These are phyloP conservation scores for Aspergillus conjunctus DNA, from an alignment of 495 filamentous ascomycete genomes.

Conservation along the genomic window DNA sequence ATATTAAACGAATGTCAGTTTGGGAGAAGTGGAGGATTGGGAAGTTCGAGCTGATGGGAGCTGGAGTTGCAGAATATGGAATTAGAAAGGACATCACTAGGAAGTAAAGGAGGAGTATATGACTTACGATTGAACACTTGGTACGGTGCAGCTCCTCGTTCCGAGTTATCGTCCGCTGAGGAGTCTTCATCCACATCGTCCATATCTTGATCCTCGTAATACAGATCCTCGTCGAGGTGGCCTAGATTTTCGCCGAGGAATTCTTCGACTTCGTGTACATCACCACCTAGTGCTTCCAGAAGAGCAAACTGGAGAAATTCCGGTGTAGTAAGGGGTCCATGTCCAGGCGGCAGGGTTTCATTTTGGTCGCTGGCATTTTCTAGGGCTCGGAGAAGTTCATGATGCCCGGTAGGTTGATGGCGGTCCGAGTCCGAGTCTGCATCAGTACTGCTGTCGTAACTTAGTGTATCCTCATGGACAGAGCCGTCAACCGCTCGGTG, in stretches of 20 bases:
- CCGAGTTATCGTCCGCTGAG: slow-evolving; percentile 17
- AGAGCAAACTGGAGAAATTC: slow-evolving; percentile 28
- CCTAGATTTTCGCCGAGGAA: slow-evolving; percentile 23
- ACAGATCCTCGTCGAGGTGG: slow-evolving; percentile 28
- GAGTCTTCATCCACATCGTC: slow-evolving; percentile 17
- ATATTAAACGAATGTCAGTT: slow-evolving; percentile 58
- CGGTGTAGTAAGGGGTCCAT: slow-evolving; percentile 23
- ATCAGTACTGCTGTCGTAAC: slow-evolving; percentile 21
- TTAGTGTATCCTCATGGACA: slow-evolving; percentile 22
- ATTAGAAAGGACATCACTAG: slow-evolving; percentile 12
- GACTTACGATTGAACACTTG: slow-evolving; percentile 28
- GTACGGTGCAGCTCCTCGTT: slow-evolving; percentile 15
- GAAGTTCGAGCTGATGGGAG: slow-evolving; percentile 32
- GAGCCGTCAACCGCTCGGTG: slow-evolving; percentile 29
- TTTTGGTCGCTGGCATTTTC: slow-evolving; percentile 15
- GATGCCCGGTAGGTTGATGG: slow-evolving; percentile 5
- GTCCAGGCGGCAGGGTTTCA: slow-evolving; percentile 6
- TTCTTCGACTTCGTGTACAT: slow-evolving; percentile 24
- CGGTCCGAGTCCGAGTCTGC: slow-evolving; percentile 9
- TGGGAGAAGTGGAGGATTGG: slow-evolving; percentile 62
- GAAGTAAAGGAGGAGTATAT: not conserved
- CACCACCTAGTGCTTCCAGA: slow-evolving; percentile 27
- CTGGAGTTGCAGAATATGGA: slow-evolving; percentile 14
- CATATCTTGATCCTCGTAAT: slow-evolving; percentile 16
- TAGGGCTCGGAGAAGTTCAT: slow-evolving; percentile 10